These are phyloP conservation scores for Mytilinidion resinicola DNA, from an alignment of 495 filamentous ascomycete species.

Conservation along the genomic window DNA sequence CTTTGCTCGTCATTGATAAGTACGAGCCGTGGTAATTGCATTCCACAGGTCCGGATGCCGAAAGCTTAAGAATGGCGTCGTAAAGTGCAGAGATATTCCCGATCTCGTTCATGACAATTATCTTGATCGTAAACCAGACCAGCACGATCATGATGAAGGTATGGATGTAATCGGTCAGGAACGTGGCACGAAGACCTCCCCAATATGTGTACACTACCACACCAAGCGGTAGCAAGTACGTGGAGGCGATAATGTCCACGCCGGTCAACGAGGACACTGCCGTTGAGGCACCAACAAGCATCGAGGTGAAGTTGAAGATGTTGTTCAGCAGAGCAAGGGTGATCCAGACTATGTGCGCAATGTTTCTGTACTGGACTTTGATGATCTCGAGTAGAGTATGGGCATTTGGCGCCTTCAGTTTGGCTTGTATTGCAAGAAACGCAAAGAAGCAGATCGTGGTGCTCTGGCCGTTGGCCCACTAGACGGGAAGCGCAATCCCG, in stretches of 20 bases:
- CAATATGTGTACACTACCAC: slow-evolving; percentile 32
- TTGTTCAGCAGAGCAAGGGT: not conserved
- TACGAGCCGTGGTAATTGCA: not conserved
- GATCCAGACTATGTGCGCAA: slow-evolving; percentile 39
- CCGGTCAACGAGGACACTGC: slow-evolving; percentile 26
- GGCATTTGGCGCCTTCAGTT: slow-evolving; percentile 42
- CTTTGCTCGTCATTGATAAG: not conserved
- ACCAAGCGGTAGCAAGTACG: slow-evolving; percentile 25
- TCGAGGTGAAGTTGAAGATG: slow-evolving; percentile 11
- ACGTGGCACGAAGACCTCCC: slow-evolving; percentile 39
- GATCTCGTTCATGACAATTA: not conserved
- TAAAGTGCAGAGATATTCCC: not conserved
- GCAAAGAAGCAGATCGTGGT: not conserved
- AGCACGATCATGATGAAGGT: slow-evolving; percentile 40
- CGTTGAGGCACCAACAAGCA: slow-evolving; percentile 23
- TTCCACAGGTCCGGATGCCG: not conserved
- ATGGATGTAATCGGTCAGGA: slow-evolving; percentile 40
- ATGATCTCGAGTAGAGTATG: slow-evolving; percentile 44
- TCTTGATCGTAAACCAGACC: not conserved
- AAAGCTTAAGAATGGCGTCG: not conserved
- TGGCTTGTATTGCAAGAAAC: slow-evolving; percentile 11
- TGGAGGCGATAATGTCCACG: slow-evolving; percentile 13
- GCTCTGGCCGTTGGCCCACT: not conserved
- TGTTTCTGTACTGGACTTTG: slow-evolving; percentile 33
- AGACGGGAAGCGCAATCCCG: not conserved